These are phyloP conservation scores for Eimeria sp. DNA, from an alignment of 169 alveolate species.

Conservation along the genomic window DNA sequence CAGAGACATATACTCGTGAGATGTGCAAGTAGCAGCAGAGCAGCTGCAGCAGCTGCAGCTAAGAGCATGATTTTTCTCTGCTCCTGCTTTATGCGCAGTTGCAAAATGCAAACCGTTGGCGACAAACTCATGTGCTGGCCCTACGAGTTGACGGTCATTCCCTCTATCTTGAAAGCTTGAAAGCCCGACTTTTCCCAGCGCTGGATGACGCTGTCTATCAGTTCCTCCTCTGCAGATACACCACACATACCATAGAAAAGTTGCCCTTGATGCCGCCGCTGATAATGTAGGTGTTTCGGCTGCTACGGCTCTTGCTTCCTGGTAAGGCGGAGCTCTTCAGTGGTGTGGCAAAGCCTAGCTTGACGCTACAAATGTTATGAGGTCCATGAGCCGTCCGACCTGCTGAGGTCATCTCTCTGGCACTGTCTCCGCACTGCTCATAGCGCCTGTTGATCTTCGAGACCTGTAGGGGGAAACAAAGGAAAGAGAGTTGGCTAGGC, in stretches of 20 bases:
- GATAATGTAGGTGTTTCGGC: background rate
- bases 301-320: conserved; percentile 7
- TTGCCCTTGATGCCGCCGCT: background rate
- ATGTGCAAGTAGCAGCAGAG: background rate
- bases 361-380: background rate
- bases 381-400: background rate
- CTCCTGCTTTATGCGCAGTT: background rate
- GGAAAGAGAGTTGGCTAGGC: background rate
- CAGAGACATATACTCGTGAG: background rate
- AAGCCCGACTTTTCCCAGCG: conserved; percentile 49
- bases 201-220: background rate
- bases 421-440: conserved; percentile 36
- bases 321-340: background rate
- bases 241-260: background rate
- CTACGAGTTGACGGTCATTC: conserved; percentile 40
- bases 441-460: conserved; percentile 28
- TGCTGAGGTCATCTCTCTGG: conserved; percentile 4
- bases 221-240: conserved; percentile 63
- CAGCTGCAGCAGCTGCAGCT: background rate
- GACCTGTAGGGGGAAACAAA: background rate
- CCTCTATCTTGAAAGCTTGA: conserved; percentile 19
- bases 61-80: background rate
- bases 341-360: background rate
- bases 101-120: background rate
- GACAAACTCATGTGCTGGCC: background rate